These are phyloP conservation scores for Camellia oleifera DNA, from an alignment of 179 eudicot species.

Conservation along the genomic window DNA sequence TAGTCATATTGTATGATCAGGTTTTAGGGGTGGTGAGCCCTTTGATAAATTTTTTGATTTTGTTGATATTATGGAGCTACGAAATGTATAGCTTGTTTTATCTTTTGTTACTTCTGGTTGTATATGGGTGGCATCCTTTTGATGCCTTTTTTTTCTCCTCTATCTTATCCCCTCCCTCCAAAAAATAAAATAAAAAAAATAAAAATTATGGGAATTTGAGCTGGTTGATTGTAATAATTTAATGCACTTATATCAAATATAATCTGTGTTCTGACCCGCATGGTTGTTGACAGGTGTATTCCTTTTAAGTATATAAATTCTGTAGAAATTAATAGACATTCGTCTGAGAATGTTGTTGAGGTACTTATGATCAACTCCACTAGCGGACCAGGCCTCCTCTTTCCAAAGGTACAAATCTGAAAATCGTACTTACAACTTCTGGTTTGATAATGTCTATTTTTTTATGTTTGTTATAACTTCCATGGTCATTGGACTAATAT, in stretches of 20 bases:
- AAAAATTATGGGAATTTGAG: neutral
- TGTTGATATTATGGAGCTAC: neutral
- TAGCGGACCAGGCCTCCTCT: slow-evolving; percentile 91
- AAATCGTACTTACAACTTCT: neutral
- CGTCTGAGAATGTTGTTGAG: slow-evolving; percentile 56
- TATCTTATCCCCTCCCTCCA: neutral
- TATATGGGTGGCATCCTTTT: no score
- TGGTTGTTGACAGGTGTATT: slow-evolving; percentile 62
- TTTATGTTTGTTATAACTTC: neutral
- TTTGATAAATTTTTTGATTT: neutral
- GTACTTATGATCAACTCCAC: slow-evolving; percentile 85
- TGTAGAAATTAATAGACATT: slow-evolving; percentile 30
- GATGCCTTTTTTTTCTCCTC: neutral
- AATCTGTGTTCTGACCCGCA: neutral
- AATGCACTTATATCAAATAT: neutral
- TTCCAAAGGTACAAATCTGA: slow-evolving; percentile 62
- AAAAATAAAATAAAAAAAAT: neutral
- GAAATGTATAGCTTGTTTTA: neutral
- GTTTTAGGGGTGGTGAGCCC: neutral
- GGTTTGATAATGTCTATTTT: neutral
- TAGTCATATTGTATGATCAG: neutral
- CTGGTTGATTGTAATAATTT: neutral
- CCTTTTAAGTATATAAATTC: slow-evolving; percentile 60
- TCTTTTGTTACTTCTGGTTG: neutral
- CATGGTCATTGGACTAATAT: no score